phyloP scores from a whole-genome alignment of 2,329 filamentous ascomycete genomes.

The Aspergillus tubingensis region DNA sequence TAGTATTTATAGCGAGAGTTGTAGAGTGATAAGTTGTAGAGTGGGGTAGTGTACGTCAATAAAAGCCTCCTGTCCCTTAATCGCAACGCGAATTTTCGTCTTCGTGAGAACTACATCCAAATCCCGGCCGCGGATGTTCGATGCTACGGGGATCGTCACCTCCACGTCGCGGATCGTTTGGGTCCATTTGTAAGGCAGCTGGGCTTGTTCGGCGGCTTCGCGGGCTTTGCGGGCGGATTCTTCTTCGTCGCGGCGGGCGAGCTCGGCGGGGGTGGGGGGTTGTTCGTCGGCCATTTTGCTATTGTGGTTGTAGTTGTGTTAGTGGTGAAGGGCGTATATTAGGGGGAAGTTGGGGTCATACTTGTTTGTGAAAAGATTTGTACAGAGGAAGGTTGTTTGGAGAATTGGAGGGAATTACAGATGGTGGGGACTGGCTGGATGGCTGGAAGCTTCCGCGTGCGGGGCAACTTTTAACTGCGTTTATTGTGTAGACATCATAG shows the following conservation, averaged over 20 bases:
- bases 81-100: slow-evolving; percentile 71
- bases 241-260: slow-evolving; percentile 54
- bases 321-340: background rate
- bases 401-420: background rate
- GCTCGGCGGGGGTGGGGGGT: slow-evolving; percentile 30
- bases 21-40: background rate
- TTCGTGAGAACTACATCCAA: slow-evolving; percentile 81
- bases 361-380: background rate
- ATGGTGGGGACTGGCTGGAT: background rate
- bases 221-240: slow-evolving; percentile 65
- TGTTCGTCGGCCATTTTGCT: slow-evolving; percentile 35
- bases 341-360: no score
- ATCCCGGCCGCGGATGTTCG: slow-evolving; percentile 81
- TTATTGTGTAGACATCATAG: background rate
- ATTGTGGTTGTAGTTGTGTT: background rate
- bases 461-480: background rate
- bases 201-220: slow-evolving; percentile 83
- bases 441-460: slow-evolving; percentile 9
- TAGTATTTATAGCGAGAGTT: background rate
- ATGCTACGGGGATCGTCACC: slow-evolving; percentile 73
- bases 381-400: background rate
- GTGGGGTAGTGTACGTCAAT: slow-evolving; percentile 61
- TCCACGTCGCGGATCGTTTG: slow-evolving; percentile 91
- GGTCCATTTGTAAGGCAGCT: slow-evolving; percentile 94
- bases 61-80: slow-evolving; percentile 86